Base-by-base conservation (phyloP, 2,329 filamentous ascomycete genomes). In the Fusarium pseudocircinatum region DNA sequence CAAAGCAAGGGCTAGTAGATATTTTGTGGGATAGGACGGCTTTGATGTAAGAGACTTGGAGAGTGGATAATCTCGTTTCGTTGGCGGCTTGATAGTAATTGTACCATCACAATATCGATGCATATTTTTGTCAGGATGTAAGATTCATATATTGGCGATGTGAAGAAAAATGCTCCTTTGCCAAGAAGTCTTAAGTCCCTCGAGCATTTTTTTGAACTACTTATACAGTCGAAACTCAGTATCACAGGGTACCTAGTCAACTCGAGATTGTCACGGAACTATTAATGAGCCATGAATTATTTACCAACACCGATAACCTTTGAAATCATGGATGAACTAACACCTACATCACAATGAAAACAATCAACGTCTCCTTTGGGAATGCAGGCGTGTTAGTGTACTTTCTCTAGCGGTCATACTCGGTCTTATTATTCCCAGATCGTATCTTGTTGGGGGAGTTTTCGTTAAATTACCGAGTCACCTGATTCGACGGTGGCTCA, bases 51-150 rank as follows among this genome's bases (percentile, higher is more conserved):
- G 58, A 62, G 47, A 32, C 42, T 40, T 50, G 57, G 49, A 62
- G 63, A 49, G 43, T 57, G 39, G 34, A 40, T 42, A 43, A 43
- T 56, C 61, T 43, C 54, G 40, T 65, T 40, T 61, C 49, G 63
- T 64, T 39, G 57, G 36, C 36, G 30, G 42, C 30, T 36, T 59
- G 59, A 42, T 61, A 72, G 59, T 72, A 74, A 74, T 69, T 74
- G 54, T 61, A 72, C 42, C 36, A 72, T 59, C 60, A 65, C 49
- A 59, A 50, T 30, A 64, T 57, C 60, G 34, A 62, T 63, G 47
- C 37, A 64, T 61, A n/a, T 56, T 30, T 34, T 43, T 56, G 36
- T 26, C 26, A 8, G 12, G 34, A 12, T 32, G 11, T 30, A 32
- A 12, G 16, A 24, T 13, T 6, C 16, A 11, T 13, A 8, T 22